phyloP scores from a whole-genome alignment of 202 grass and related monocot genomes.

The Elaeis oleifera region DNA sequence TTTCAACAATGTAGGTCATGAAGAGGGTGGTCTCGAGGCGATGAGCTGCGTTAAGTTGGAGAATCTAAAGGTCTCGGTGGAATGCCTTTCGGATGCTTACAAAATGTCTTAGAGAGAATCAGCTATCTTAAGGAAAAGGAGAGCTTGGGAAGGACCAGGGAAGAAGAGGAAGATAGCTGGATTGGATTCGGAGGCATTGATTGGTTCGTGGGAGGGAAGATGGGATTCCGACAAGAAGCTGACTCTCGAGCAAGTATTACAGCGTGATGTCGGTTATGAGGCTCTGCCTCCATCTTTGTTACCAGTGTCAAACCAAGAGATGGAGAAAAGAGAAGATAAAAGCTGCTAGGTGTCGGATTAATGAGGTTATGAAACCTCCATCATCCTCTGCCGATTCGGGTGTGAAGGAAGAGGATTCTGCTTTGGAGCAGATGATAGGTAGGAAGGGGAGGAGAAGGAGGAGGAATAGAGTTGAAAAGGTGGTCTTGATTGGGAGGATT shows the following conservation, averaged over 20 bases:
- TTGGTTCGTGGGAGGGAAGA: conserved; percentile 20
- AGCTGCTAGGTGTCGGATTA: conserved; percentile 52
- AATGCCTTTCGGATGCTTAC: conserved; percentile 51
- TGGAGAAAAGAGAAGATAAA: conserved; percentile 47
- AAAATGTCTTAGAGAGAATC: conserved; percentile 52
- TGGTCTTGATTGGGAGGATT: conserved; percentile 71
- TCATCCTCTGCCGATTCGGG: not conserved
- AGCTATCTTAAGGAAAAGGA: conserved; percentile 34
- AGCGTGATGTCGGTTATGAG: conserved; percentile 67
- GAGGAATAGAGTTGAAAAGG: not conserved
- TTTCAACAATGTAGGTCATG: conserved; percentile 24
- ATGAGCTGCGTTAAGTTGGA: conserved; percentile 14
- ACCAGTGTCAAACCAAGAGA: conserved; percentile 27
- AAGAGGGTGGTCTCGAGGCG: not conserved
- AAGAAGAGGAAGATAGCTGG: conserved; percentile 29
- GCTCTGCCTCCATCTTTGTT: conserved; percentile 55
- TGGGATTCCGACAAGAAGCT: conserved; percentile 40
- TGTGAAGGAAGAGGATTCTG: not conserved
- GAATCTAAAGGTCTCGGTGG: conserved; percentile 40
- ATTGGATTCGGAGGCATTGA: conserved; percentile 27
- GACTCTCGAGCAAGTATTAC: conserved; percentile 33
- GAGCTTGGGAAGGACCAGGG: conserved; percentile 33
- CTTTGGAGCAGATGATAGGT: conserved; percentile 20
- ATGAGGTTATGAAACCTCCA: conserved; percentile 40
- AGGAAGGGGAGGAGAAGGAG: not conserved